A percentile compares a stretch with the other conserved stretches of the same genome.
These are phyloP conservation scores for Infundibulicybe gibba DNA, from an alignment of 768 basidiomycete species.

Conservation along the genomic window DNA sequence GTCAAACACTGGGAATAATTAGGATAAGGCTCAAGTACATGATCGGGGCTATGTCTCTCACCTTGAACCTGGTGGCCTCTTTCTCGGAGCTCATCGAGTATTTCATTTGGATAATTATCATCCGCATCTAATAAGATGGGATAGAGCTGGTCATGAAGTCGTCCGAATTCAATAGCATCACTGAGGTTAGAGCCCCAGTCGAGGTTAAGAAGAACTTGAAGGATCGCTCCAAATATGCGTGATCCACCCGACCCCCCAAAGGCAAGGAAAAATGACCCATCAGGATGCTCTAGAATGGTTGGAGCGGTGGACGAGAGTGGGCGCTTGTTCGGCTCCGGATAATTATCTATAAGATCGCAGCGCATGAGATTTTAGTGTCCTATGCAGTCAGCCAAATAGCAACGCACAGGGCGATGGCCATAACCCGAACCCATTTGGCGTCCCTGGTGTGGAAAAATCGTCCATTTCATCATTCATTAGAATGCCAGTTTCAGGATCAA, in stretches of 20 bases:
- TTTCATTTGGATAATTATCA: slow-evolving; percentile 46
- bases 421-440: slow-evolving; percentile 81
- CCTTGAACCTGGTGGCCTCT: slow-evolving; percentile 64
- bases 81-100: slow-evolving; percentile 51
- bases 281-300: slow-evolving; percentile 70
- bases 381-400: background rate
- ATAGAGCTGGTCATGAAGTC: slow-evolving; percentile 85
- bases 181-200: slow-evolving; percentile 82
- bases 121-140: slow-evolving; percentile 64
- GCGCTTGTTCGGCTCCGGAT: slow-evolving; percentile 83
- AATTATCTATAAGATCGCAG: slow-evolving; percentile 59
- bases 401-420: slow-evolving; percentile 77
- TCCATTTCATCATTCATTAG: slow-evolving; percentile 95
- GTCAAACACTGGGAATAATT: slow-evolving; percentile 45
- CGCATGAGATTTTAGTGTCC: too few relatives aligned
- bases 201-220: slow-evolving; percentile 79
- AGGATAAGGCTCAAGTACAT: too few relatives aligned
- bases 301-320: slow-evolving; percentile 86
- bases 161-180: slow-evolving; percentile 77
- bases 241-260: slow-evolving; percentile 89
- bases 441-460: slow-evolving; percentile 86
- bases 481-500: slow-evolving; percentile 85
- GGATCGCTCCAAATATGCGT: slow-evolving; percentile 75
- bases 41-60: too few relatives aligned
- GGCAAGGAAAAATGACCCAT: slow-evolving; percentile 71